These are phyloP conservation scores for Amaranthus tricolor DNA, from an alignment of 179 eudicot genomes.

Conservation along the genomic window DNA sequence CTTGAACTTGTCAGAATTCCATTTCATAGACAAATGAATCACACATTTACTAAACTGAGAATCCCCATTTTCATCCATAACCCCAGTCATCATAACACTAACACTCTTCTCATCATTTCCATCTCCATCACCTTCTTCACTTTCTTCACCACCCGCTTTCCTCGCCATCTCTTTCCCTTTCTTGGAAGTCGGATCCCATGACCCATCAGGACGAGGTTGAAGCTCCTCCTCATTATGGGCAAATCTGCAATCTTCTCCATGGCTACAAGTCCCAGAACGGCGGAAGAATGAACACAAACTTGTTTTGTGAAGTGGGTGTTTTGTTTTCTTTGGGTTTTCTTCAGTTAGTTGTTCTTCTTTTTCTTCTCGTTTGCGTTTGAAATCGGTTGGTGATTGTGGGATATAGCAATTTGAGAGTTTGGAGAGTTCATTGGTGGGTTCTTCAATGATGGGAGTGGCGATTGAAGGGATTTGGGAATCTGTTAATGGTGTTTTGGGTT, in stretches of 20 bases:
- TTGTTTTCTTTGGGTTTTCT: constrained; percentile 9
- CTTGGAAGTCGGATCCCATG: constrained; percentile 93
- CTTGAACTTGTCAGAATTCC: constrained; percentile 60
- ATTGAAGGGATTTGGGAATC: constrained; percentile 34
- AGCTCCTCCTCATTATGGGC: constrained; percentile 88
- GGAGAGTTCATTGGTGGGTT: constrained; percentile 6
- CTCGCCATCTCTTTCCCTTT: constrained; percentile 57
- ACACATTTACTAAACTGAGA: constrained; percentile 57
- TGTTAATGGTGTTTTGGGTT: constrained; percentile 23
- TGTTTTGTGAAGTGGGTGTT: constrained; percentile 71
- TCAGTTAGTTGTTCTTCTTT: not conserved
- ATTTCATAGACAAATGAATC: constrained; percentile 67
- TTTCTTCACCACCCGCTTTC: constrained; percentile 27
- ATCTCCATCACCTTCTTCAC: constrained; percentile 14
- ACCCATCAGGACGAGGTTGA: constrained; percentile 58
- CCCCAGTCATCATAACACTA: constrained; percentile 63
- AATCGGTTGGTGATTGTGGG: constrained; percentile 19
- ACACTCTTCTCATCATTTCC: constrained; percentile 28
- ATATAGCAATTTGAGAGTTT: not conserved
- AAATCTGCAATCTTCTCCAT: constrained; percentile 70
- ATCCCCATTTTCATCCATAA: constrained; percentile 37
- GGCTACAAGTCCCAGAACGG: constrained; percentile 63
- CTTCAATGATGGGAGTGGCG: constrained; percentile 8
- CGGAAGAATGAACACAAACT: constrained; percentile 84
- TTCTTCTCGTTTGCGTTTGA: constrained; percentile 54